phyloP scores from a whole-genome alignment of 2,329 filamentous ascomycete species.

The Fusarium domesticum region DNA sequence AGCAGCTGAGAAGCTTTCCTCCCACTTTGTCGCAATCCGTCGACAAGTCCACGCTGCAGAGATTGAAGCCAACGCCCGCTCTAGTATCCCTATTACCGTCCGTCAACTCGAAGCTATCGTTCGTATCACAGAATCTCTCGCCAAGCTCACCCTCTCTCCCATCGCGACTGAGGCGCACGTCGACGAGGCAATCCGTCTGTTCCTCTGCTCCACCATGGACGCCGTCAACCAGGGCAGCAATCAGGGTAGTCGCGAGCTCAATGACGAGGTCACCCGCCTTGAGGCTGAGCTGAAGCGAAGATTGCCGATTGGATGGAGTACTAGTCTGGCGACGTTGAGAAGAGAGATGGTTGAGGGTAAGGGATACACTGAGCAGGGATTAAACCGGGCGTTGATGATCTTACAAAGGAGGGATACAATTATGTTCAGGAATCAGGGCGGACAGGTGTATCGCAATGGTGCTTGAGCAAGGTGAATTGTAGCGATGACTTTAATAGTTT shows the following conservation, averaged over 20 bases:
- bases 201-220: constrained; percentile 97
- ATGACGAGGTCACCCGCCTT: constrained; percentile 82
- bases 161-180: constrained; percentile 89
- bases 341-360: constrained; percentile 90
- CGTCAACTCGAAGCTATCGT: constrained; percentile 96
- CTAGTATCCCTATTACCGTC: constrained; percentile 94
- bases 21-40: constrained; percentile 94
- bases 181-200: constrained; percentile 94
- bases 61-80: constrained; percentile 82
- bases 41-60: constrained; percentile 91
- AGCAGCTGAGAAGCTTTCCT: constrained; percentile 92
- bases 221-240: constrained; percentile 88
- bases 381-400: constrained; percentile 81
- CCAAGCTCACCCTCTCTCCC: constrained; percentile 82
- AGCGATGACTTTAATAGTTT: constrained; percentile 12
- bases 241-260: constrained; percentile 80
- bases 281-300: constrained; percentile 85
- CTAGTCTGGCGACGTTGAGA: constrained; percentile 78
- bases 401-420: constrained; percentile 85
- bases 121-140: constrained; percentile 92
- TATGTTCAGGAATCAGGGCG: constrained; percentile 73
- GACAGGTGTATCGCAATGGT: constrained; percentile 71
- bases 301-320: constrained; percentile 93
- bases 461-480: constrained; percentile 42
- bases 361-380: constrained; percentile 81